Conservation (phyloP, 2,329 filamentous ascomycete species). For the Alternaria postmessia region DNA sequence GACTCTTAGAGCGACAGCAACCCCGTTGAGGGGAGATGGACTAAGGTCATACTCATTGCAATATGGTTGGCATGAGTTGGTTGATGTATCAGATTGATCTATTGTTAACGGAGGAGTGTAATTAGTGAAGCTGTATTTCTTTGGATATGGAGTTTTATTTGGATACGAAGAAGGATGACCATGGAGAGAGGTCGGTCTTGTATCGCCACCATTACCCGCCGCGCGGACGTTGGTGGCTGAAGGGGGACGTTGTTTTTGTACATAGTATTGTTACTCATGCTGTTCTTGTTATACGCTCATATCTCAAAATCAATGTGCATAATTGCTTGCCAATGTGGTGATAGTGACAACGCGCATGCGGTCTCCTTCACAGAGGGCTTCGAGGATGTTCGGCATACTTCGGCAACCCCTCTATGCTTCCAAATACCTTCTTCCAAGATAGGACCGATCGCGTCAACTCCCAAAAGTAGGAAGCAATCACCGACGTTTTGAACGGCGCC, state of each 20-base stretch:
- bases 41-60: conserved; percentile 37
- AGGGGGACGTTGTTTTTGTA: conserved; percentile 2
- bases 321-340: background rate
- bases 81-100: conserved; percentile 34
- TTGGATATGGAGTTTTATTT: conserved; percentile 7
- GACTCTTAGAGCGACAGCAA: conserved; percentile 28
- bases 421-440: background rate
- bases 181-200: conserved; percentile 16
- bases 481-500: background rate
- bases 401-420: background rate
- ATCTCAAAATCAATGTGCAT: background rate
- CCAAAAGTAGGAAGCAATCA: conserved; percentile 5
- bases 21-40: conserved; percentile 27
- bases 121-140: conserved; percentile 17
- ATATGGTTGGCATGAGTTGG: conserved; percentile 38
- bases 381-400: background rate
- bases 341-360: background rate
- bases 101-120: conserved; percentile 23
- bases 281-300: background rate
- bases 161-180: conserved; percentile 8
- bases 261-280: conserved; percentile 2
- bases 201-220: conserved; percentile 16
- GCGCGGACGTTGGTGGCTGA: conserved; percentile 8
- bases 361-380: background rate
- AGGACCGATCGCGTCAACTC: background rate